Conservation (phyloP, 2,329 filamentous ascomycete genomes). For the Camillea tinctor region DNA sequence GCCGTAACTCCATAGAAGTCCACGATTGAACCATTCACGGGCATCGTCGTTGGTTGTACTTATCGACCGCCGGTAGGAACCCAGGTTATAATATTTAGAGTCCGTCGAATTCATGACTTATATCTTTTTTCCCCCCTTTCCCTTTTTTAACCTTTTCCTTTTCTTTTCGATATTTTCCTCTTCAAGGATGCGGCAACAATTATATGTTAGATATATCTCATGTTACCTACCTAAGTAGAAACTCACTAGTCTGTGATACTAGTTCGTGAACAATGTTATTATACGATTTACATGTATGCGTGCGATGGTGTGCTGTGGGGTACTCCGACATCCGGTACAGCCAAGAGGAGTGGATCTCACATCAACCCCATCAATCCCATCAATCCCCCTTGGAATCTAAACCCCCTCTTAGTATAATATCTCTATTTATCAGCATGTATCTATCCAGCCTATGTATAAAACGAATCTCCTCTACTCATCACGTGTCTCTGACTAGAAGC, state of each 20-base stretch:
- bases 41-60: conserved; percentile 50
- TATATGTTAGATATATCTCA: too few species aligned
- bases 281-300: too few species aligned
- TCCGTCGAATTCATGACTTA: conserved; percentile 7
- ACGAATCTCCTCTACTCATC: background rate
- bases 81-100: conserved; percentile 60
- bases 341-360: too few species aligned
- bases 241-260: too few species aligned
- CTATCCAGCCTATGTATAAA: background rate
- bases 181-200: too few species aligned
- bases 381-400: background rate
- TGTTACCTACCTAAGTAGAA: too few species aligned
- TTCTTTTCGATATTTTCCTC: background rate
- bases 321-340: too few species aligned
- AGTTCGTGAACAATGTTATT: too few species aligned
- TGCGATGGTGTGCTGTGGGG: too few species aligned
- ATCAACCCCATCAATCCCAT: too few species aligned
- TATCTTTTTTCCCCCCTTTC: background rate
- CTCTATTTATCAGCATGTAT: background rate
- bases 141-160: background rate
- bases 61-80: conserved; percentile 54
- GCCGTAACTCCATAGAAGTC: conserved; percentile 70
- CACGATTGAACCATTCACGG: conserved; percentile 69
- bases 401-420: too few species aligned
- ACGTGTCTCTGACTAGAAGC: background rate